Evolutionary conservation across 352 stramenopile genomes (phyloP).

Genomic region (Pythium grandisporangium): DNA sequence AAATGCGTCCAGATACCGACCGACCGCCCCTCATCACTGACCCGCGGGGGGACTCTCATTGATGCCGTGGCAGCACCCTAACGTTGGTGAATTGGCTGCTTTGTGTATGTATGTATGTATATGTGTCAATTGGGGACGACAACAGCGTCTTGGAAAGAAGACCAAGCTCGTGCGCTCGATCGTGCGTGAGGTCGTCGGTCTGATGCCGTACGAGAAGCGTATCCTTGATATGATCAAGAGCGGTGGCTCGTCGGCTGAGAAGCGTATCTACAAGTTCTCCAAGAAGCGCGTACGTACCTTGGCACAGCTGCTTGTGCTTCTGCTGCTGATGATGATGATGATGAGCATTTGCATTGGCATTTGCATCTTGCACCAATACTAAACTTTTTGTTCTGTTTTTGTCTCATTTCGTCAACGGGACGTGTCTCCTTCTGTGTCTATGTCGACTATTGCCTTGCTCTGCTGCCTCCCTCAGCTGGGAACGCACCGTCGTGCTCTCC

Average conservation of each 20-base stretch:
- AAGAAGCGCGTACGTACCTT: constrained; percentile 89
- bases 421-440: no score
- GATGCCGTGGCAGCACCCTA: no score
- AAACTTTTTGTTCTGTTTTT: no score
- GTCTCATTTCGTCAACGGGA: no score
- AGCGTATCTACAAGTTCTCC: constrained; percentile 99
- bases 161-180: constrained; percentile 93
- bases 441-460: no score
- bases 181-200: constrained; percentile 95
- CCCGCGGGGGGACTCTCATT: no score
- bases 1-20: no score
- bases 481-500: constrained; percentile 95
- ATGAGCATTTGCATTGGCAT: background rate
- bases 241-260: constrained; percentile 93
- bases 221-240: constrained; percentile 99
- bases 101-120: background rate
- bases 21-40: no score
- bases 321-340: constrained; percentile 1
- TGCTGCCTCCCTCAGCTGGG: no score
- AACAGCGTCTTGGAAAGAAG: constrained; percentile 90
- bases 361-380: constrained; percentile 9
- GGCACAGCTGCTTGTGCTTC: no score
- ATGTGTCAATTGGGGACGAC: no score
- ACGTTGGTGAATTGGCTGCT: background rate
- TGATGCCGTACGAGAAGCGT: constrained; percentile 99